Base-by-base conservation (phyloP, 2,329 filamentous ascomycete genomes). In the Paecilomyces sp. region DNA sequence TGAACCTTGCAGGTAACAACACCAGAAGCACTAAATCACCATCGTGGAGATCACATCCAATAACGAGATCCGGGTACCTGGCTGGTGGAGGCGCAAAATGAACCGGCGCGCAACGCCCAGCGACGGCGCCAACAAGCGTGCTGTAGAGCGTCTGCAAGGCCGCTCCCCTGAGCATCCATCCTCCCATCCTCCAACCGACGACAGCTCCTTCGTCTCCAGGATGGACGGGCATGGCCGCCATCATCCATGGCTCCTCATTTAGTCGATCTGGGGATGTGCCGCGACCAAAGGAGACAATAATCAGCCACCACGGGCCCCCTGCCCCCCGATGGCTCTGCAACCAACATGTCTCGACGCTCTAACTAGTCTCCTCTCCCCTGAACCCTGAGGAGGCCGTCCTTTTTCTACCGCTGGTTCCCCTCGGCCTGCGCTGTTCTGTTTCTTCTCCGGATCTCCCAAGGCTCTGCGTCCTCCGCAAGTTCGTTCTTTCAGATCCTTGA, bases 401-500 rank as follows among this genome's bases (percentile, higher is more conserved):
- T 47, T 36, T 41, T 41, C 25, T 36, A 57, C 31, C 18, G 31
- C 47, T 15, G 15, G 18, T 47, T 30, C 36, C 31, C 51, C 33
- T 52, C 54, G 34, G n/a, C 24, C 25, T 53, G 55, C 57, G 30
- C 24, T 62, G 33, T 50, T 53, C 30, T 34, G 57, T 47, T 24
- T 57, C 52, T 33, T 60, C 55, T 61, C 36, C 60, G 41, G 28
- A 57, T 57, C 47, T 34, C 28, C 47, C 33, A 53, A 57, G 41
- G 47, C 36, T 53, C 47, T 25, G 51, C 50, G 51, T 56, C 34
- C 50, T 57, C 22, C 50, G 33, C 54, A 57, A 25, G 47, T 55
- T 55, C 57, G 33, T 57, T 58, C 50, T 36, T 57, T 57, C 54
- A 60, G 58, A 58, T 34, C 54, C 28, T 57, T 64, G 62, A 68